phyloP scores from a whole-genome alignment of 305 asterid genomes.

The Solanum hybrid region DNA sequence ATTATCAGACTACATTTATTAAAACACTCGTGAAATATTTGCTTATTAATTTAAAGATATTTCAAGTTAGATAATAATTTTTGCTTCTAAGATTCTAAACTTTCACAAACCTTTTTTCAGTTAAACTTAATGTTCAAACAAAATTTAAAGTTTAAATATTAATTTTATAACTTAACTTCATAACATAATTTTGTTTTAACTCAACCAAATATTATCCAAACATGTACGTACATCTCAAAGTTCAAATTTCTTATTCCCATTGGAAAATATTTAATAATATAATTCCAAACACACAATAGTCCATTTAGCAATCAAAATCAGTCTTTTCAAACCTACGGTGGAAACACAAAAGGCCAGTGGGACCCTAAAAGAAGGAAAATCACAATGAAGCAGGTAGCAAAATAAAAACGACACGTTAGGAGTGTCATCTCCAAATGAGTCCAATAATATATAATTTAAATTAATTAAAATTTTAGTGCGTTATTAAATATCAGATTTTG shows the following conservation, averaged over 20 bases:
- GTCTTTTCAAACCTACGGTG: background rate
- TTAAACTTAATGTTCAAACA: background rate
- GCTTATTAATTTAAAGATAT: background rate
- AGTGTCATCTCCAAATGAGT: no score
- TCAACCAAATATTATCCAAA: background rate
- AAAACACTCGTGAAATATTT: background rate
- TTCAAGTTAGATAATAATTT: background rate
- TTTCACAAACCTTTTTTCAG: background rate
- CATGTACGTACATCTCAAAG: background rate
- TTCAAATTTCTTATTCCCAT: background rate
- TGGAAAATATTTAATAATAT: background rate
- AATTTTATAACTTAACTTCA: background rate
- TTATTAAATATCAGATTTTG: no score
- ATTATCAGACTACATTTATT: background rate
- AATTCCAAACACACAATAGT: background rate
- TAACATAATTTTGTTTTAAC: background rate
- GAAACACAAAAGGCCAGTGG: background rate
- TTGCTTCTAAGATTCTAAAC: background rate
- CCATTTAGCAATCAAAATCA: background rate
- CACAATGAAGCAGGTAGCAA: background rate
- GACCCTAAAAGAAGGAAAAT: background rate
- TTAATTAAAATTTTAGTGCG: rapidly evolving
- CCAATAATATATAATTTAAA: no score
- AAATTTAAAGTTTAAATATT: background rate
- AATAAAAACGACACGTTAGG: rapidly evolving